A percentile compares a stretch with the other conserved stretches of the same genome.
phyloP scores from a whole-genome alignment of 73 alveolate genomes.

The Halteria grandinella region DNA sequence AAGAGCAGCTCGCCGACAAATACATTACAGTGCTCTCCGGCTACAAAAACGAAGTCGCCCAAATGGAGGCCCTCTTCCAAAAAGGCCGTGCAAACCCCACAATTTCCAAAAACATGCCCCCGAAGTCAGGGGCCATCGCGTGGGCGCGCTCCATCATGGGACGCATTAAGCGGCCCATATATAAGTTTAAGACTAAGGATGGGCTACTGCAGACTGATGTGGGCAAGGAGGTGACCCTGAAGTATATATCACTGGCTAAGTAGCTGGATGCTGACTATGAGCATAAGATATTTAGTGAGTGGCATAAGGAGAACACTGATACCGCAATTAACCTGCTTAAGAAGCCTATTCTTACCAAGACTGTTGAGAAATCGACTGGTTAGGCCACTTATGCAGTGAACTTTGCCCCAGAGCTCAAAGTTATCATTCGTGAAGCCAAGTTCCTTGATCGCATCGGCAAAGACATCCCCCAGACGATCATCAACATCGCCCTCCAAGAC shows the following conservation, averaged over 20 bases:
- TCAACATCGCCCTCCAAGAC: constrained; percentile 97
- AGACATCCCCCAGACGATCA: constrained; percentile 91
- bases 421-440: constrained; percentile 94
- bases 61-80: constrained; percentile 87
- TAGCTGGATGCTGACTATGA: constrained; percentile 86
- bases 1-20: constrained; percentile 90
- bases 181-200: constrained; percentile 88
- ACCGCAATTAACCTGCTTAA: constrained; percentile 89
- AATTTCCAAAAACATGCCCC: constrained; percentile 97
- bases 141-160: constrained; percentile 97
- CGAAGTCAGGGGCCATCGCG: constrained; percentile 99
- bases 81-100: constrained; percentile 82
- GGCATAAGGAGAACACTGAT: constrained; percentile 90
- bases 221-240: constrained; percentile 82
- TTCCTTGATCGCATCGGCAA: constrained; percentile 91
- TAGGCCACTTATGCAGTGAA: constrained; percentile 76
- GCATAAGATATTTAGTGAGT: constrained; percentile 84
- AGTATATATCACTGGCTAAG: constrained; percentile 90
- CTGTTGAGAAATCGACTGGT: constrained; percentile 65
- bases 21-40: constrained; percentile 87
- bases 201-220: constrained; percentile 71
- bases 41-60: constrained; percentile 90
- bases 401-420: constrained; percentile 91
- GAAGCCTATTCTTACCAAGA: constrained; percentile 78
- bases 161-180: constrained; percentile 94